Conservation (phyloP, 495 filamentous ascomycete genomes). For the Penicillium alfredii region DNA sequence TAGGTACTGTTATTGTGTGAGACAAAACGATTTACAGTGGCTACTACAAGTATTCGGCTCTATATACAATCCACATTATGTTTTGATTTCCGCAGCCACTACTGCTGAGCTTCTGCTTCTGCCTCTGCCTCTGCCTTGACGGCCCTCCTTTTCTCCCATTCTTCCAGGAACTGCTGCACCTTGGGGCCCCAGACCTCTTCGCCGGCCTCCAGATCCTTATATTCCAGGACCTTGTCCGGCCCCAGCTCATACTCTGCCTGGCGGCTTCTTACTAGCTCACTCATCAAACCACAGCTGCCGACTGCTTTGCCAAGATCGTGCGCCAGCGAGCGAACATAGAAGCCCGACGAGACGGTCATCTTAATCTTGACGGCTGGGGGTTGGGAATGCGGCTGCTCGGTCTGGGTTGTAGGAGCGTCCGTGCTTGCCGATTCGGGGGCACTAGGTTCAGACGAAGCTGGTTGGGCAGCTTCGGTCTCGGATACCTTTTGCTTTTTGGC, state of each 20-base stretch:
- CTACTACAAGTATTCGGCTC: no score
- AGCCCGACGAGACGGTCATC: slow-evolving; percentile 92
- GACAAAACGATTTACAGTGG: no score
- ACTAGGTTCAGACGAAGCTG: slow-evolving; percentile 10
- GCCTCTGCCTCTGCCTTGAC: slow-evolving; percentile 16
- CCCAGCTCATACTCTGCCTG: slow-evolving; percentile 71
- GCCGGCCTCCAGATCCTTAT: slow-evolving; percentile 67
- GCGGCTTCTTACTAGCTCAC: slow-evolving; percentile 68
- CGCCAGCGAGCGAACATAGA: slow-evolving; percentile 91
- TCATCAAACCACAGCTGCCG: slow-evolving; percentile 80
- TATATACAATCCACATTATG: no score
- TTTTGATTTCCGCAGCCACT: no score
- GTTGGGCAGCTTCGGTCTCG: slow-evolving; percentile 18
- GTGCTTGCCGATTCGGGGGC: slow-evolving; percentile 13
- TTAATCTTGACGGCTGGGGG: slow-evolving; percentile 72
- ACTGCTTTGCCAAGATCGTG: slow-evolving; percentile 86
- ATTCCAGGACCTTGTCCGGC: slow-evolving; percentile 69
- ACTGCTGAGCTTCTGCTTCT: slow-evolving; percentile 3
- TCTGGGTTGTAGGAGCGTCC: slow-evolving; percentile 6
- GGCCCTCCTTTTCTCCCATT: slow-evolving; percentile 48
- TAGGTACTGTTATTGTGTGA: no score
- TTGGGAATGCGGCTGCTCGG: slow-evolving; percentile 21
- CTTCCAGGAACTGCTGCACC: slow-evolving; percentile 56
- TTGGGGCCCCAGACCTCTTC: slow-evolving; percentile 81
- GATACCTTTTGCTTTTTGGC: slow-evolving; percentile 35